These are phyloP conservation scores for Didymella pomorum DNA, from an alignment of 2,329 filamentous ascomycete genomes.

Conservation along the genomic window DNA sequence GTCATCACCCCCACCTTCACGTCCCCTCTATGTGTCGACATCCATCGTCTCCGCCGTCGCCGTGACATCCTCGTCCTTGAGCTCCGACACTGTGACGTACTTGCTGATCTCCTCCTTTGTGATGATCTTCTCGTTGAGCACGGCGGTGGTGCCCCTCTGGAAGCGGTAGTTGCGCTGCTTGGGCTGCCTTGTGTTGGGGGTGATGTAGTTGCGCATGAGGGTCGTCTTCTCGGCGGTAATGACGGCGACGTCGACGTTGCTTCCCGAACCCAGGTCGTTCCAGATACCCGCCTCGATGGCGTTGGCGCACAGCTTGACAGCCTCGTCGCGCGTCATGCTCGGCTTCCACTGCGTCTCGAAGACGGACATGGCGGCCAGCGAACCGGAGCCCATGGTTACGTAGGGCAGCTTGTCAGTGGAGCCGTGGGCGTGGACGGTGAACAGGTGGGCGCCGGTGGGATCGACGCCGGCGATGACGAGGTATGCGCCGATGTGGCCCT, in stretches of 20 bases:
- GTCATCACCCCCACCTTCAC: not conserved
- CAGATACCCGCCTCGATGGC: conserved; percentile 97
- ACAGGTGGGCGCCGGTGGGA: conserved; percentile 92
- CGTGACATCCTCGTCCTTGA: conserved; percentile 72
- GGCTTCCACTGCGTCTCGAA: conserved; percentile 97
- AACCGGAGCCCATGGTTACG: conserved; percentile 98
- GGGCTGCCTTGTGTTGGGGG: conserved; percentile 86
- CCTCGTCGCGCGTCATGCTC: conserved; percentile 76
- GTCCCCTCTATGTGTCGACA: conserved; percentile 58
- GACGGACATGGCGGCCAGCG: conserved; percentile 94
- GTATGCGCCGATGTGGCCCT: conserved; percentile 97
- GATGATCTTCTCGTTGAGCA: conserved; percentile 95
- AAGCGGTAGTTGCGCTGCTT: conserved; percentile 97
- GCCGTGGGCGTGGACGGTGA: conserved; percentile 98
- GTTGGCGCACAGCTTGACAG: conserved; percentile 81
- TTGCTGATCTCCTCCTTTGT: conserved; percentile 92
- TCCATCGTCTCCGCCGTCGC: conserved; percentile 71
- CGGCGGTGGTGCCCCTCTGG: conserved; percentile 88
- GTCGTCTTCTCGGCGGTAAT: conserved; percentile 97
- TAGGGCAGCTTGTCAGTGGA: conserved; percentile 99
- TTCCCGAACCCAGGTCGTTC: conserved; percentile 96
- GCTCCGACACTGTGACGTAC: conserved; percentile 89
- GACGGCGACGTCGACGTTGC: conserved; percentile 95
- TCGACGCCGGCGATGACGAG: conserved; percentile 96
- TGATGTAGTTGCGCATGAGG: conserved; percentile 89